Conservation (phyloP, 169 alveolate genomes). For the Plasmodium knowlesi region DNA sequence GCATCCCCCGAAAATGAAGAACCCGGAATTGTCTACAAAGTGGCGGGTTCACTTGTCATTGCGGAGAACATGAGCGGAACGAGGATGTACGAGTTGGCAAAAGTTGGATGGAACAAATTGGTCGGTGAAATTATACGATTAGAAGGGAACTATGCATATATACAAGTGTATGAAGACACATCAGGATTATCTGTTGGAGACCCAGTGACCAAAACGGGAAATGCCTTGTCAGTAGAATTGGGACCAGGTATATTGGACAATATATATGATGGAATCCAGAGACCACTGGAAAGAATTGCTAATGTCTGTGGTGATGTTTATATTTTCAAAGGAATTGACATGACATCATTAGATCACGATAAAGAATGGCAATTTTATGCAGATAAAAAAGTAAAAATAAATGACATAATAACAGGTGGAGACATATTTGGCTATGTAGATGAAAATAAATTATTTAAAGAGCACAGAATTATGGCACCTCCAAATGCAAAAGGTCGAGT, state of each 20-base stretch:
- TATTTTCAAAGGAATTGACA: constrained; percentile 97
- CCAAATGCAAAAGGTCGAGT: constrained; percentile 97
- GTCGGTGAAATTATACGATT: constrained; percentile 98
- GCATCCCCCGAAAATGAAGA: constrained; percentile 55
- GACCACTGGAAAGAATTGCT: constrained; percentile 96
- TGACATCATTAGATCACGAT: constrained; percentile 92
- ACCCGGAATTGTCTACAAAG: constrained; percentile 68
- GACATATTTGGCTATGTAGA: constrained; percentile 96
- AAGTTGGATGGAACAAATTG: constrained; percentile 96
- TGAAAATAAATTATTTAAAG: constrained; percentile 95
- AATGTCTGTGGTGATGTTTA: constrained; percentile 90
- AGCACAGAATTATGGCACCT: constrained; percentile 96
- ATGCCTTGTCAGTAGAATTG: constrained; percentile 96
- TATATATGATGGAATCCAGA: constrained; percentile 98
- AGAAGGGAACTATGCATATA: constrained; percentile 98
- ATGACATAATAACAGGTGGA: constrained; percentile 97
- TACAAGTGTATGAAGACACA: constrained; percentile 98
- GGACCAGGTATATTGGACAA: constrained; percentile 98
- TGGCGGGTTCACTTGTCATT: constrained; percentile 90
- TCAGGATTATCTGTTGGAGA: constrained; percentile 99
- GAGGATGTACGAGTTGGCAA: constrained; percentile 98
- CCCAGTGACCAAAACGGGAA: constrained; percentile 97
- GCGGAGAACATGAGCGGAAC: constrained; percentile 99
- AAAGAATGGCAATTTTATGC: constrained; percentile 96
- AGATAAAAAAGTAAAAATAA: constrained; percentile 88